Evolutionary conservation across 805 yeast species (phyloP).

Genomic region (Lachancea fermentati): DNA sequence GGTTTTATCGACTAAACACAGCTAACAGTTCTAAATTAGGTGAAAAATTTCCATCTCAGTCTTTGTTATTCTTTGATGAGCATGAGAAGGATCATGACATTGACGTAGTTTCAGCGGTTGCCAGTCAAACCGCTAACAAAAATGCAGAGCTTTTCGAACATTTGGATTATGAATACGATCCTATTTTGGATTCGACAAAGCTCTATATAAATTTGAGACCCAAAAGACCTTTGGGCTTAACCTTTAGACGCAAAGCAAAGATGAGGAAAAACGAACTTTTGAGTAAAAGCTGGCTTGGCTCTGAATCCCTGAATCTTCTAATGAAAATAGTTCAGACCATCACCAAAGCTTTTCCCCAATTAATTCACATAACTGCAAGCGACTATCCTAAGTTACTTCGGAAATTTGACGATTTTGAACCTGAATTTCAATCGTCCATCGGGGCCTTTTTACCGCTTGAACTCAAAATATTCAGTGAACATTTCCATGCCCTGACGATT

Average conservation of each 20-base stretch:
- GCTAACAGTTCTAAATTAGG: neutral
- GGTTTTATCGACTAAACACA: neutral
- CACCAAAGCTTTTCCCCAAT: slow-evolving; percentile 21
- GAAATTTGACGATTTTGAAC: slow-evolving; percentile 17
- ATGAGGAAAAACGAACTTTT: slow-evolving; percentile 12
- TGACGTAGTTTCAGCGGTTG: slow-evolving; percentile 8
- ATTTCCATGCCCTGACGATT: slow-evolving; percentile 10
- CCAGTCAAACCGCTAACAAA: slow-evolving; percentile 11
- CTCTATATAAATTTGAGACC: slow-evolving; percentile 20
- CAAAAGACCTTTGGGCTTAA: slow-evolving; percentile 27
- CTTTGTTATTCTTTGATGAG: slow-evolving; percentile 5
- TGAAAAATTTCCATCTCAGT: slow-evolving; percentile 1
- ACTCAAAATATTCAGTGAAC: slow-evolving; percentile 6
- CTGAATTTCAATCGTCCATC: slow-evolving; percentile 10
- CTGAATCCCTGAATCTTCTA: slow-evolving; percentile 16
- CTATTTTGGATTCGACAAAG: slow-evolving; percentile 15
- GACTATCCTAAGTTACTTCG: slow-evolving; percentile 19
- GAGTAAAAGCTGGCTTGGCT: slow-evolving; percentile 24
- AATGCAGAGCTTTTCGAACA: slow-evolving; percentile 22
- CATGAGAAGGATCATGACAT: slow-evolving; percentile 5
- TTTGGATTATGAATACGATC: slow-evolving; percentile 18
- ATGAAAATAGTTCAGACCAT: slow-evolving; percentile 18
- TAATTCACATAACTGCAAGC: slow-evolving; percentile 20
- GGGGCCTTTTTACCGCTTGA: slow-evolving; percentile 13
- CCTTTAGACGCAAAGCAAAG: slow-evolving; percentile 21